Conservation (phyloP, 2,329 filamentous ascomycete species). For the Acarospora socialis region DNA sequence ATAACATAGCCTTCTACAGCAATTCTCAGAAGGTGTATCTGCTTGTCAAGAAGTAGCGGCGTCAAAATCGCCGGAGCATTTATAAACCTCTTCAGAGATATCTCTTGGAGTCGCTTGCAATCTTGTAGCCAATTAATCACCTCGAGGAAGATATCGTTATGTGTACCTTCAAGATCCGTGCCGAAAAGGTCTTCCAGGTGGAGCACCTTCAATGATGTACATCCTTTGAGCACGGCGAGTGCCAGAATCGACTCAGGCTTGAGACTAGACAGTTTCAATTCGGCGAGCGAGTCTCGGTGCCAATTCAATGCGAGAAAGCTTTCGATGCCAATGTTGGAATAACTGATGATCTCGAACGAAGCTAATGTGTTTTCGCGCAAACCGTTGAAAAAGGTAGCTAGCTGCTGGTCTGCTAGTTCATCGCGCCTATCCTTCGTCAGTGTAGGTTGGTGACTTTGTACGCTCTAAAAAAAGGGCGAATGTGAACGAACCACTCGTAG, state of each 20-base stretch:
- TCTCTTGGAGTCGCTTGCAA: slow-evolving; percentile 33
- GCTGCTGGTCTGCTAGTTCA: slow-evolving; percentile 9
- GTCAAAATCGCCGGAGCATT: slow-evolving; percentile 38
- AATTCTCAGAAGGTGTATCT: slow-evolving; percentile 34
- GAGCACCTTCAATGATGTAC: slow-evolving; percentile 32
- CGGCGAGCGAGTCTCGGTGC: slow-evolving; percentile 38
- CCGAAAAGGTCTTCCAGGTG: slow-evolving; percentile 30
- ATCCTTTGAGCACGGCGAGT: slow-evolving; percentile 33
- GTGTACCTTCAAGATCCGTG: slow-evolving; percentile 33
- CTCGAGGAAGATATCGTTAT: slow-evolving; percentile 38
- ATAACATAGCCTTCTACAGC: slow-evolving; percentile 36
- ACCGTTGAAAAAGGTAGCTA: slow-evolving; percentile 42
- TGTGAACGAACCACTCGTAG: slow-evolving; percentile 13
- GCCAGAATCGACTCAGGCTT: slow-evolving; percentile 32
- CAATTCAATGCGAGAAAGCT: slow-evolving; percentile 38
- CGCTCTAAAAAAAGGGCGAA: neutral
- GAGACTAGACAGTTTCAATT: slow-evolving; percentile 32
- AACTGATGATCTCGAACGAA: slow-evolving; percentile 40
- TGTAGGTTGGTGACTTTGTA: neutral
- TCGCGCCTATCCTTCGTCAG: slow-evolving; percentile 6
- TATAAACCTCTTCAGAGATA: slow-evolving; percentile 36
- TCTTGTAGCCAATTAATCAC: slow-evolving; percentile 36
- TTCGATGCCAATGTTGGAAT: slow-evolving; percentile 36
- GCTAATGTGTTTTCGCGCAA: slow-evolving; percentile 40
- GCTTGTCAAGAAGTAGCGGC: slow-evolving; percentile 32